Evolutionary conservation across 345 rosid genomes (phyloP).

Genomic region (Isatis tinctoria): DNA sequence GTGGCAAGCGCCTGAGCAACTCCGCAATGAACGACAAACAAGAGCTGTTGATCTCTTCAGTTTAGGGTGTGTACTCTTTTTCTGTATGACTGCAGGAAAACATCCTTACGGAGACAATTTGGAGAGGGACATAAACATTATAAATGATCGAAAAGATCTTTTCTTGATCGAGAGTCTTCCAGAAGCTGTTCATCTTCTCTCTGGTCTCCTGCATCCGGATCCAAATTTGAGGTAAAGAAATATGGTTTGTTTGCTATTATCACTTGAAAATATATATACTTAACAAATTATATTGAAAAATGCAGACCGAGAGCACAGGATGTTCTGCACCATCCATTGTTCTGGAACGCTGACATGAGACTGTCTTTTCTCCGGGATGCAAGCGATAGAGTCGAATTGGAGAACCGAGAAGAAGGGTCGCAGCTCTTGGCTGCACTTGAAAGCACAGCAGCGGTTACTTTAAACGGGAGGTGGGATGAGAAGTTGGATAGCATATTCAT

Average conservation of each 20-base stretch:
- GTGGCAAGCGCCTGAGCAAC: conserved; percentile 90
- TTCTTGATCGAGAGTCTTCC: conserved; percentile 57
- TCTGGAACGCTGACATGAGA: conserved; percentile 65
- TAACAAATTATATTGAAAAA: not conserved
- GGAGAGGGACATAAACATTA: conserved; percentile 66
- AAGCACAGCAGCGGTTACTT: conserved; percentile 40
- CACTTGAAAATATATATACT: not conserved
- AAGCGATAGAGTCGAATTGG: conserved; percentile 63
- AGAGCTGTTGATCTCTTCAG: conserved; percentile 72
- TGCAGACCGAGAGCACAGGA: conserved; percentile 54
- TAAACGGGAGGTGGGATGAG: conserved; percentile 68
- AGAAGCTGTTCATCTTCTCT: conserved; percentile 69
- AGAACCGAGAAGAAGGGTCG: conserved; percentile 52
- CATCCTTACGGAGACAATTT: conserved; percentile 69
- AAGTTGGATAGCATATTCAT: conserved; percentile 59
- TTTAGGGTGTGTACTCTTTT: conserved; percentile 76
- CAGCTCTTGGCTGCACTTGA: conserved; percentile 55
- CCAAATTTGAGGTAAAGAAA: conserved; percentile 50
- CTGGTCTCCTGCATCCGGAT: conserved; percentile 45
- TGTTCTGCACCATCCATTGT: conserved; percentile 58
- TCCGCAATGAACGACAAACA: conserved; percentile 63
- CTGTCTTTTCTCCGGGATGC: conserved; percentile 69
- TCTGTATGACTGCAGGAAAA: conserved; percentile 67
- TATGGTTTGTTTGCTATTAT: not conserved
- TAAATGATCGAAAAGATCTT: conserved; percentile 57